Evolutionary conservation across 2,329 filamentous ascomycete genomes (phyloP).

Genomic region (Pseudofabraea citricarpa): DNA sequence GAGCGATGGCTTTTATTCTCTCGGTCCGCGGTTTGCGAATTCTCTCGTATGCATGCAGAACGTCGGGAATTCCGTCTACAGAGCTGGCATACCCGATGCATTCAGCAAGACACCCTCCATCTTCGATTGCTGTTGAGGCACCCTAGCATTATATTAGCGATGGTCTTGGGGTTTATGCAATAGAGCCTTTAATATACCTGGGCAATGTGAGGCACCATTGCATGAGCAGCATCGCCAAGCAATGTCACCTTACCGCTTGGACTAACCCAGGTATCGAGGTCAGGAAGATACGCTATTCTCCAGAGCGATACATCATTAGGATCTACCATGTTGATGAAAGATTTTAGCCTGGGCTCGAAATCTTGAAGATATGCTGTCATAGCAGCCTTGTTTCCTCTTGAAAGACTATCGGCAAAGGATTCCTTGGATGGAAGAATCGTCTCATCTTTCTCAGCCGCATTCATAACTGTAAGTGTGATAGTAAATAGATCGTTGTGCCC

Average conservation of each 20-base stretch:
- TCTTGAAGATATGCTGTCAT: slow-evolving; percentile 28
- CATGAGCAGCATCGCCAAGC: slow-evolving; percentile 19
- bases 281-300: not conserved
- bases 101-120: slow-evolving; percentile 32
- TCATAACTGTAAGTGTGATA: not conserved
- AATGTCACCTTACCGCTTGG: slow-evolving; percentile 10
- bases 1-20: not conserved
- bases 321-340: slow-evolving; percentile 30
- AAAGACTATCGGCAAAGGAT: slow-evolving; percentile 35
- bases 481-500: not conserved
- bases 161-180: not conserved
- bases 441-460: not conserved
- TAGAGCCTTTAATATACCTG: slow-evolving; percentile 27
- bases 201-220: slow-evolving; percentile 18
- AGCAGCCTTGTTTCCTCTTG: slow-evolving; percentile 22
- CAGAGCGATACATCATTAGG: slow-evolving; percentile 16
- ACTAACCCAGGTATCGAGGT: slow-evolving; percentile 3
- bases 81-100: slow-evolving; percentile 26
- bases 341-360: slow-evolving; percentile 31
- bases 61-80: slow-evolving; percentile 22
- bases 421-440: slow-evolving; percentile 36
- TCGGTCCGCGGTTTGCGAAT: slow-evolving; percentile 30
- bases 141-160: slow-evolving; percentile 14
- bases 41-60: slow-evolving; percentile 32
- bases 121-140: slow-evolving; percentile 38